These are phyloP conservation scores for Blastobotrys illinoisensis DNA, from an alignment of 1,139 yeast species.

Conservation along the genomic window DNA sequence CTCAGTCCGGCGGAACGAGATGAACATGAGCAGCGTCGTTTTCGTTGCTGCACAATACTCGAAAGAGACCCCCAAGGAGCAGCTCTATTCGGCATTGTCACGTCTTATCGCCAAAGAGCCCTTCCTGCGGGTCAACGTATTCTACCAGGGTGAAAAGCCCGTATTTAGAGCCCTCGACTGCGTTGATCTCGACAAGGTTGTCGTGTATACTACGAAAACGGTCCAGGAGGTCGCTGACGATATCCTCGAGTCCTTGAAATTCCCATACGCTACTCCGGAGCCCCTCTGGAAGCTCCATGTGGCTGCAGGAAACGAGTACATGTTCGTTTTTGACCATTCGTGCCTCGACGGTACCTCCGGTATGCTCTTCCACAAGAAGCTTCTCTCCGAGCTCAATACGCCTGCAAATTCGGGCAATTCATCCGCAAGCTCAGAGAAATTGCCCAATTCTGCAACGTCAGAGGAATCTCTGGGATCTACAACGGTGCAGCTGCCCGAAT, in stretches of 20 bases:
- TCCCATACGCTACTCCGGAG: conserved; percentile 11
- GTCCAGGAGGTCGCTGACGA: conserved; percentile 12
- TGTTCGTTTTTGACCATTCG: conserved; percentile 21
- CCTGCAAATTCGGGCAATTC: too few species aligned
- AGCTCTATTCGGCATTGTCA: conserved; percentile 6
- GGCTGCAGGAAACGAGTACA: conserved; percentile 7
- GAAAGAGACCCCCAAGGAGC: not conserved
- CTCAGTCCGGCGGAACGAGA: conserved; percentile 8
- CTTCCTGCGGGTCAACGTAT: conserved; percentile 6
- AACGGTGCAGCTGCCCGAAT: not conserved
- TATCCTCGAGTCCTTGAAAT: conserved; percentile 2
- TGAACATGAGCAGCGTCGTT: conserved; percentile 9
- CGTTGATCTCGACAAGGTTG: conserved; percentile 11
- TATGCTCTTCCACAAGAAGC: conserved; percentile 17
- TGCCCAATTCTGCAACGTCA: not conserved
- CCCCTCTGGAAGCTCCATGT: conserved; percentile 22
- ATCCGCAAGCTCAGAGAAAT: too few species aligned
- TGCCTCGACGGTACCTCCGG: conserved; percentile 23
- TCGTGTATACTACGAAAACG: not conserved
- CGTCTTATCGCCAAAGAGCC: conserved; percentile 3
- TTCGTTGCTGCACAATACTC: conserved; percentile 10
- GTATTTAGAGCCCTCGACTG: not conserved
- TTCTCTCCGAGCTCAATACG: conserved; percentile 12
- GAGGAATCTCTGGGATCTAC: not conserved
- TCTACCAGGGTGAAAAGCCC: conserved; percentile 4